A percentile compares a stretch with the other conserved stretches of the same genome.
Conservation (phyloP, 2,329 filamentous ascomycete genomes). For the Annulohypoxylon truncatum region DNA sequence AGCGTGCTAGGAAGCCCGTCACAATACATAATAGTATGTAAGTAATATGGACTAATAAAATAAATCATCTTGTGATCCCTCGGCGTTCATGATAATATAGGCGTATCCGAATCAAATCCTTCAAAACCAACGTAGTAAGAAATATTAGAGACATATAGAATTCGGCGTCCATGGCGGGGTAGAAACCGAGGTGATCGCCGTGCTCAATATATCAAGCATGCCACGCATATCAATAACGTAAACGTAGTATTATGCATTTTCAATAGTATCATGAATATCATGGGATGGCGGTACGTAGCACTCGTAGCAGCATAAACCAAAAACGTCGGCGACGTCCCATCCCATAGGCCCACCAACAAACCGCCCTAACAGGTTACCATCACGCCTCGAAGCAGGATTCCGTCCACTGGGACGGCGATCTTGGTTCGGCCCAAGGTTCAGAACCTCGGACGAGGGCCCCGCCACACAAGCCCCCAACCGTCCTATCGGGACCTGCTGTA, state of each 20-base stretch:
- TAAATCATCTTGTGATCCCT: not conserved
- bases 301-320: not conserved
- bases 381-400: not conserved
- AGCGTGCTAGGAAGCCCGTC: no score
- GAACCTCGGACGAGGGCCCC: constrained; percentile 1
- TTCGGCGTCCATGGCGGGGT: constrained; percentile 8
- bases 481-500: constrained; percentile 24
- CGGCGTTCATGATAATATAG: not conserved
- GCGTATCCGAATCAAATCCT: not conserved
- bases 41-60: not conserved
- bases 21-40: not conserved
- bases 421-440: constrained; percentile 11
- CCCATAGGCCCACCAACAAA: not conserved
- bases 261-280: not conserved
- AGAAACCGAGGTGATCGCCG: constrained; percentile 2
- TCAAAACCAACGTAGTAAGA: not conserved
- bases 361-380: not conserved
- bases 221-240: not conserved
- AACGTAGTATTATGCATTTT: not conserved
- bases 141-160: not conserved
- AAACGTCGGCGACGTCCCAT: not conserved
- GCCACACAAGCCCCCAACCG: constrained; percentile 18
- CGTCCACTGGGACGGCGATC: constrained; percentile 13
- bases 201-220: not conserved
- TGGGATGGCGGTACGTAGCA: no score